Evolutionary conservation across 768 basidiomycete species (phyloP).

Genomic region (Tylopilus vinaceipallidus): DNA sequence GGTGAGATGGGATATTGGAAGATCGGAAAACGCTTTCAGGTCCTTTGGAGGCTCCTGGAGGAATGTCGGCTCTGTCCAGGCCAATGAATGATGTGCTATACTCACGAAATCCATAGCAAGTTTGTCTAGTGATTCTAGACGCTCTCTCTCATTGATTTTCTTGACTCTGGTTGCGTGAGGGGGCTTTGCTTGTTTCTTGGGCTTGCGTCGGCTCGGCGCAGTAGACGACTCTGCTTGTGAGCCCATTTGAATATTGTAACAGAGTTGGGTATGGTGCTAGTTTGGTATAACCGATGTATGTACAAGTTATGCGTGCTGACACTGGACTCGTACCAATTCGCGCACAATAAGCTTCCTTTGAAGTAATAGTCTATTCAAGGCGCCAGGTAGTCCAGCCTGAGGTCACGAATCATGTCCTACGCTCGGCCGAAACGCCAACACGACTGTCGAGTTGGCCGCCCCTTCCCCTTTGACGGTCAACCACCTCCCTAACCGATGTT

Average conservation of each 20-base stretch:
- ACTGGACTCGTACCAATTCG: no score
- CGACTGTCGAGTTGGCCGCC: slow-evolving; percentile 68
- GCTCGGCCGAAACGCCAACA: slow-evolving; percentile 52
- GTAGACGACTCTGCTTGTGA: slow-evolving; percentile 19
- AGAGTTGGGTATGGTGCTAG: no score
- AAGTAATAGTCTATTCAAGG: neutral
- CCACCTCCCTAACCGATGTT: slow-evolving; percentile 91
- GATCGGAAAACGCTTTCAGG: slow-evolving; percentile 57
- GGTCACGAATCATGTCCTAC: slow-evolving; percentile 7
- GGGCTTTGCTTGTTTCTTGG: slow-evolving; percentile 14
- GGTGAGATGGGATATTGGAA: slow-evolving; percentile 76
- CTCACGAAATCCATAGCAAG: slow-evolving; percentile 52
- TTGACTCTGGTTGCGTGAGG: slow-evolving; percentile 34
- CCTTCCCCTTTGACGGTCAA: slow-evolving; percentile 68
- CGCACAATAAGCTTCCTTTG: no score
- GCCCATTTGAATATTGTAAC: no score
- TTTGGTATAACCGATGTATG: no score
- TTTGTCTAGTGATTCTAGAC: slow-evolving; percentile 48
- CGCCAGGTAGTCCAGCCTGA: neutral
- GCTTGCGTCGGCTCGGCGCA: slow-evolving; percentile 8
- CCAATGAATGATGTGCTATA: neutral
- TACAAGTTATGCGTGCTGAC: no score
- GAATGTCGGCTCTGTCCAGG: slow-evolving; percentile 13
- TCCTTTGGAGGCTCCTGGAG: slow-evolving; percentile 49
- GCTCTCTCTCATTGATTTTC: slow-evolving; percentile 47